phyloP scores from a whole-genome alignment of 2,329 filamentous ascomycete genomes.

The Xylaria sp. region DNA sequence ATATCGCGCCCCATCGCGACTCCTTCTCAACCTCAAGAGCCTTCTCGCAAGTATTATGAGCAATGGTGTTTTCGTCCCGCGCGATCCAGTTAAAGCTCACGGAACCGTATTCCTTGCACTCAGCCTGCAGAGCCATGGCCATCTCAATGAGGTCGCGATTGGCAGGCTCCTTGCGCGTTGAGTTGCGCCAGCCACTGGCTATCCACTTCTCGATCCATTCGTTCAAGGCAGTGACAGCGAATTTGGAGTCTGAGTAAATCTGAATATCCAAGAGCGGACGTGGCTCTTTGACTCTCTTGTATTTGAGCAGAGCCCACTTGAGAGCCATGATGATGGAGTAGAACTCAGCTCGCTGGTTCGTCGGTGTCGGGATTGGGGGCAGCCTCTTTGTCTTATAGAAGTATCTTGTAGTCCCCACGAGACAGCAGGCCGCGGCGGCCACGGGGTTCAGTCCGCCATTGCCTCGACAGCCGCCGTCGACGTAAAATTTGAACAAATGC shows the following conservation, averaged over 20 bases:
- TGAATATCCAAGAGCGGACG: conserved; percentile 25
- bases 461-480: conserved; percentile 33
- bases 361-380: conserved; percentile 13
- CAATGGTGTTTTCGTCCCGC: conserved; percentile 30
- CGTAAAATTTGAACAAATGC: conserved; percentile 29
- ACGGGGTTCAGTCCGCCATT: conserved; percentile 27
- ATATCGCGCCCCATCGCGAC: no score
- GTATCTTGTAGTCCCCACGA: conserved; percentile 4
- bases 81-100: conserved; percentile 34
- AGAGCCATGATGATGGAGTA: conserved; percentile 42
- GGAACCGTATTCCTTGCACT: conserved; percentile 25
- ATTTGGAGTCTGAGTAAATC: conserved; percentile 35
- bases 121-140: conserved; percentile 25
- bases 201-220: conserved; percentile 32
- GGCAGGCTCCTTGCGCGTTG: conserved; percentile 27
- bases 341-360: conserved; percentile 36
- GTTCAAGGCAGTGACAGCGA: conserved; percentile 33
- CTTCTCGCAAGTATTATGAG: conserved; percentile 32
- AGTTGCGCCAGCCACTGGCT: conserved; percentile 32
- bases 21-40: conserved; percentile 24
- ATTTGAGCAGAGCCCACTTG: conserved; percentile 38
- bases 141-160: conserved; percentile 34
- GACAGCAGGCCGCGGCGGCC: conserved; percentile 31
- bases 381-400: background rate
- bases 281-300: conserved; percentile 12